phyloP scores from a whole-genome alignment of 352 stramenopile genomes.

The Globisporangium echinulatum region DNA sequence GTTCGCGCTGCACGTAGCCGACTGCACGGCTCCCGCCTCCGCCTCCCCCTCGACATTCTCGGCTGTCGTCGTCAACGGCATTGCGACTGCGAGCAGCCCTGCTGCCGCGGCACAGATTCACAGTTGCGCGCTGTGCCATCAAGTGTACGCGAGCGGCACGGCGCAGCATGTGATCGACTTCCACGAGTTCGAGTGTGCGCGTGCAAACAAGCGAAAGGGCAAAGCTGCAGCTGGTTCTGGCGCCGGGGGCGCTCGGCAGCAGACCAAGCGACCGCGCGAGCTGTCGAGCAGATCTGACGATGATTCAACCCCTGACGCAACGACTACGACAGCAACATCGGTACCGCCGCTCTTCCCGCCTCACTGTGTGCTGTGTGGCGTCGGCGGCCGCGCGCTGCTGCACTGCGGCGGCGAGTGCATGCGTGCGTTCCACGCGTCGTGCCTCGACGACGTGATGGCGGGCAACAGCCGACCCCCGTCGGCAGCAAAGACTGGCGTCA shows the following conservation, averaged over 20 bases:
- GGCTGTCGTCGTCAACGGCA: constrained; percentile 3
- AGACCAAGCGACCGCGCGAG: constrained; percentile 29
- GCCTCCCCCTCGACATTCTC: background rate
- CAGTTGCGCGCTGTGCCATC: constrained; percentile 53
- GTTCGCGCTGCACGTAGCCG: constrained; percentile 52
- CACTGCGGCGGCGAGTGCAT: constrained; percentile 51
- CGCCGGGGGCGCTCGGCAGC: too few relatives aligned
- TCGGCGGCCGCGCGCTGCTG: constrained; percentile 40
- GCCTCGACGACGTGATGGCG: constrained; percentile 44
- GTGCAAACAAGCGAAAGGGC: constrained; percentile 32
- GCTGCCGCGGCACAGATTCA: constrained; percentile 8
- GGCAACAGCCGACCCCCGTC: background rate
- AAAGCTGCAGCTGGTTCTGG: constrained; percentile 16
- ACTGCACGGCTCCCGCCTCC: constrained; percentile 23
- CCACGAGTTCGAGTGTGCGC: constrained; percentile 74
- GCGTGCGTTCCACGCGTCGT: constrained; percentile 51
- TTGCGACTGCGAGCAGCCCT: background rate
- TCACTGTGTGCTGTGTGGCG: constrained; percentile 51
- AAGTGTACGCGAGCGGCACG: constrained; percentile 46
- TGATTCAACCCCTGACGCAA: too few relatives aligned
- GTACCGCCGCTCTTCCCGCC: constrained; percentile 37
- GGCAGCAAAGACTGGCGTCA: background rate
- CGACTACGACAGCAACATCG: background rate
- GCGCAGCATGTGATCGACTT: constrained; percentile 57
- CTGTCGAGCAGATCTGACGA: background rate